These are phyloP conservation scores for Monilinia fructigena DNA, from an alignment of 2,329 filamentous ascomycete genomes.

Conservation along the genomic window DNA sequence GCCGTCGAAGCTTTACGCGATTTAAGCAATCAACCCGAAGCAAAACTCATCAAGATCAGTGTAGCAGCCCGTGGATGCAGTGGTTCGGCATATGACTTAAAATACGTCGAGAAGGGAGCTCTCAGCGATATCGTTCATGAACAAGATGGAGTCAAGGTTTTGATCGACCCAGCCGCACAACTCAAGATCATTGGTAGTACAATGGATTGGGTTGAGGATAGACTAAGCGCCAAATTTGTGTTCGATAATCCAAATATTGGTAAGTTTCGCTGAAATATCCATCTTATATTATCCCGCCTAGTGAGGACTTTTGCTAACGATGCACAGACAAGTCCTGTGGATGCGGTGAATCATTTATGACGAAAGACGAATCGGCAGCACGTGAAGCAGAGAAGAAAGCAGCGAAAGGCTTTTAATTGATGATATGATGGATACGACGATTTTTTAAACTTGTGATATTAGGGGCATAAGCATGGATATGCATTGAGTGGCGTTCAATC, in stretches of 20 bases:
- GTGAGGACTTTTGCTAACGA: not conserved
- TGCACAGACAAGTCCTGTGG: constrained; percentile 86
- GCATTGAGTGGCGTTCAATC: constrained; percentile 37
- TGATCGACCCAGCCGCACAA: constrained; percentile 95
- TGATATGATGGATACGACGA: constrained; percentile 36
- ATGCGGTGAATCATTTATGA: constrained; percentile 95
- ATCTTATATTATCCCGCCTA: not conserved
- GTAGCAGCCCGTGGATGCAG: constrained; percentile 94
- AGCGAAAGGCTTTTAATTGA: constrained; percentile 3
- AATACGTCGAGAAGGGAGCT: constrained; percentile 90
- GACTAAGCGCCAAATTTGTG: constrained; percentile 85
- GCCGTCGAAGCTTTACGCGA: constrained; percentile 77
- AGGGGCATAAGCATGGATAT: constrained; percentile 31
- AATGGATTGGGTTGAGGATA: constrained; percentile 99
- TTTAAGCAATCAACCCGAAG: constrained; percentile 79
- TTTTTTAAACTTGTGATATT: constrained; percentile 25
- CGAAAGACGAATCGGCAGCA: constrained; percentile 40
- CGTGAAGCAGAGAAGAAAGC: constrained; percentile 16
- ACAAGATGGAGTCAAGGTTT: constrained; percentile 91
- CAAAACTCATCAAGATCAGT: constrained; percentile 90
- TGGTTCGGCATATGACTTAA: constrained; percentile 86
- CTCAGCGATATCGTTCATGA: constrained; percentile 89
- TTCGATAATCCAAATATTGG: constrained; percentile 98
- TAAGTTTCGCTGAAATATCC: constrained; percentile 52
- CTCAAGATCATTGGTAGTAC: constrained; percentile 98